Base-by-base conservation (phyloP, 371 early-diverging fungal genomes). In the Mortierella sp. region DNA sequence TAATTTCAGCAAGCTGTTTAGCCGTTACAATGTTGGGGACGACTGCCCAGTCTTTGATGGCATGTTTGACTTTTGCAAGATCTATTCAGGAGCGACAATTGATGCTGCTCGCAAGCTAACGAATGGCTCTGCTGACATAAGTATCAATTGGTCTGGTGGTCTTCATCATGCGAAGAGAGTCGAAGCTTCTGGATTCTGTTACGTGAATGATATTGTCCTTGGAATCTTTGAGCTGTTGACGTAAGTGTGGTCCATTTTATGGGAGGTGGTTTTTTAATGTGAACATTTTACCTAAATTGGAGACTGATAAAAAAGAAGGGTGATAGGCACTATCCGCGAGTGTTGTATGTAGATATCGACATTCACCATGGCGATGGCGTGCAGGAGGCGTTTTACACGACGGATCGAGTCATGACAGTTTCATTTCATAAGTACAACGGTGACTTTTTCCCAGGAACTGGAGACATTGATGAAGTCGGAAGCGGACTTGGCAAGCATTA, bases 41-140 rank as follows among this genome's bases (percentile, higher is more conserved):
- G 99, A 99, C 85, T 99, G 99, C 83, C 99, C 99, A 5, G 92
- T 96, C 3, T 99, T 99, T 87, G 94, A 95, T 64, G 99, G 98
- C 10, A 89, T 99, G 80, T 97, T 94, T 86, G 98, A 99, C 57
- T 99, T 97, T 79, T 98, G 98, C 86, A 88, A 90, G 62, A 91
- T 93, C 22, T 97, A 95, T 77, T 89, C 94, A 30, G 96, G 97
- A 59, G 97, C 94, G 2, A 92, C 96, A 0, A 91, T 98, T 24
- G 96, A 93, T 77, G 96, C 95, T 0, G 95, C 97, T 14, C 81
- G 93, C 32, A 93, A 94, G 68, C 71, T 98, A 58, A 91, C 93
- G 18, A 88, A 91, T 16, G 92, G 92, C 47, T 87, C 91, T 14
- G 88, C 94, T 5, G 95, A 96, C 68, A 94, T 96, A 35, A 95